Evolutionary conservation across 371 early-diverging fungal genomes (phyloP).

Genomic region (Actinomortierella ambigua): DNA sequence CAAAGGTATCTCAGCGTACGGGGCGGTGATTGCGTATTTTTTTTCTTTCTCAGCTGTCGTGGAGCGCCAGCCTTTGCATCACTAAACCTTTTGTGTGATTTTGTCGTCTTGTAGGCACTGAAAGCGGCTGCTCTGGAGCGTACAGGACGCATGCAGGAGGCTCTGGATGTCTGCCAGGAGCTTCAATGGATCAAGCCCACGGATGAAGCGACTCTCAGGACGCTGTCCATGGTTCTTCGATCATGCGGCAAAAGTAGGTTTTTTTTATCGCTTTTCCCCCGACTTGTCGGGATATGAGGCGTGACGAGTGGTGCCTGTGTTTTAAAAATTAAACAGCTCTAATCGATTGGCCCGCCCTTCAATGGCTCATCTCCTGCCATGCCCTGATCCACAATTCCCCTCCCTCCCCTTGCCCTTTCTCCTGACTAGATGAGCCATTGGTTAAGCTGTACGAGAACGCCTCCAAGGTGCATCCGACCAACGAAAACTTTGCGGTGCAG

Average conservation of each 20-base stretch:
- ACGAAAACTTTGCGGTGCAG: slow-evolving; percentile 78
- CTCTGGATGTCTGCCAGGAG: slow-evolving; percentile 69
- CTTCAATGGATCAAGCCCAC: slow-evolving; percentile 70
- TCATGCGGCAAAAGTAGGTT: slow-evolving; percentile 64
- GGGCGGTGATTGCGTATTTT: neutral
- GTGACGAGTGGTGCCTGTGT: too few species aligned
- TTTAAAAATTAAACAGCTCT: too few species aligned
- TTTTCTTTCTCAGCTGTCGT: neutral
- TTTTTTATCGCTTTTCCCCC: neutral
- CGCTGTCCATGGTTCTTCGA: slow-evolving; percentile 71
- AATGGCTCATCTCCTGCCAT: too few species aligned
- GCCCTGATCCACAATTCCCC: too few species aligned
- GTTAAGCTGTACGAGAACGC: slow-evolving; percentile 79
- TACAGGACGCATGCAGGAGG: slow-evolving; percentile 71
- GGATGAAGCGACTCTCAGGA: slow-evolving; percentile 78
- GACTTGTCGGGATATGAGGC: neutral
- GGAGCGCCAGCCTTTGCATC: neutral
- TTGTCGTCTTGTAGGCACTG: slow-evolving; percentile 65
- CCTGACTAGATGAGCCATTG: slow-evolving; percentile 60
- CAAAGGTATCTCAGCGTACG: slow-evolving; percentile 53
- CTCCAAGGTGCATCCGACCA: slow-evolving; percentile 61
- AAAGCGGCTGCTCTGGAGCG: slow-evolving; percentile 81
- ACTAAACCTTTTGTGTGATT: neutral
- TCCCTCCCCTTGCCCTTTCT: neutral
- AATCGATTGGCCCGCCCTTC: too few species aligned